These are phyloP conservation scores for Rhizoclosmatium globosum DNA, from an alignment of 192 early-diverging fungal genomes.

Conservation along the genomic window DNA sequence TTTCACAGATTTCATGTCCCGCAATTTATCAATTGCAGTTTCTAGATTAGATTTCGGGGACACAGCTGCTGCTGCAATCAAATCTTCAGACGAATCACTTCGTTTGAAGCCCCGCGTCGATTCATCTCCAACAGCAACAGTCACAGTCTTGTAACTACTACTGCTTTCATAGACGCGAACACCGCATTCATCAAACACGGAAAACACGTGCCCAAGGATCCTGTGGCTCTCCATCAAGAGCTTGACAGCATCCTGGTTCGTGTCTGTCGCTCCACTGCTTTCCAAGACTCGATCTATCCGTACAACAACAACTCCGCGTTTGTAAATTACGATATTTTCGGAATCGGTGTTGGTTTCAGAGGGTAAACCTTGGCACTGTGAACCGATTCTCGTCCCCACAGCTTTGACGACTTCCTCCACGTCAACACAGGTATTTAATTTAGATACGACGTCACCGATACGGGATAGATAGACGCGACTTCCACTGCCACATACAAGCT, in stretches of 20 bases:
- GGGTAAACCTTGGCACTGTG: background rate
- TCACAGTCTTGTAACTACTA: slow-evolving; percentile 4
- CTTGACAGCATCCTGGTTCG: background rate
- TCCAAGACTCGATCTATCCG: slow-evolving; percentile 21
- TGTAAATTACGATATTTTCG: slow-evolving; percentile 4
- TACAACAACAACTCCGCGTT: background rate
- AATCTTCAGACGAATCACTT: background rate
- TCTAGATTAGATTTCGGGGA: slow-evolving; percentile 6
- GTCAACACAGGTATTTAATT: background rate
- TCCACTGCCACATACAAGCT: background rate
- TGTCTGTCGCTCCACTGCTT: background rate
- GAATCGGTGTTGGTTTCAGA: background rate
- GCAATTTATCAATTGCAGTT: slow-evolving; percentile 11
- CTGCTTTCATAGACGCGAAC: background rate
- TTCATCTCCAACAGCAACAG: slow-evolving; percentile 13
- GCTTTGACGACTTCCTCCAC: background rate
- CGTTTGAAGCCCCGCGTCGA: background rate
- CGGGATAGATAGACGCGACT: background rate
- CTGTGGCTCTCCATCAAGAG: background rate
- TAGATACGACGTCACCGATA: background rate
- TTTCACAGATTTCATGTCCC: background rate
- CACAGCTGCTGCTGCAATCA: background rate
- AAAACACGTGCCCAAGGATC: slow-evolving; percentile 11
- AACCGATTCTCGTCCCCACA: slow-evolving; percentile 12
- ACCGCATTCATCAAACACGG: slow-evolving; percentile 10